Conservation (phyloP, 2,329 filamentous ascomycete species). For the Byssothecium circinans region DNA sequence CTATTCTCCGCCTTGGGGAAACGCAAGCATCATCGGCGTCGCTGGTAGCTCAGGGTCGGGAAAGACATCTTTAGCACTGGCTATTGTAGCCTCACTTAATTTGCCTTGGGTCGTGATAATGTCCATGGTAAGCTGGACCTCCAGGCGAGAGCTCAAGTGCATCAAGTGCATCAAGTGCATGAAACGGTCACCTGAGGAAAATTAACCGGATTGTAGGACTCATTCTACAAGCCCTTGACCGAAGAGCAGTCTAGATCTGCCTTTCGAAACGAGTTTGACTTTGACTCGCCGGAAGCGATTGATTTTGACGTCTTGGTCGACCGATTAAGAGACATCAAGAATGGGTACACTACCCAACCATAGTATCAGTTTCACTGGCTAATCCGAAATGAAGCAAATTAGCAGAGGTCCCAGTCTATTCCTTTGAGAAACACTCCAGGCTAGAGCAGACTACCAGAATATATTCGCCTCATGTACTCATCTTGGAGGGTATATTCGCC, state of each 20-base stretch:
- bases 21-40: slow-evolving; percentile 94
- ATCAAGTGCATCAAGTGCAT: too few relatives aligned
- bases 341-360: slow-evolving; percentile 65
- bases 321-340: slow-evolving; percentile 79
- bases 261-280: slow-evolving; percentile 91
- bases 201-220: slow-evolving; percentile 65
- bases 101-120: slow-evolving; percentile 97
- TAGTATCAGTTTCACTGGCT: slow-evolving; percentile 10
- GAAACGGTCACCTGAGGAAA: slow-evolving; percentile 27
- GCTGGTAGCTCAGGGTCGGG: slow-evolving; percentile 93
- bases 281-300: slow-evolving; percentile 90
- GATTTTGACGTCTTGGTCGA: slow-evolving; percentile 90
- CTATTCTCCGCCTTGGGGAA: slow-evolving; percentile 93
- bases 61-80: slow-evolving; percentile 90
- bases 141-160: too few relatives aligned
- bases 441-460: slow-evolving; percentile 79
- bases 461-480: slow-evolving; percentile 94
- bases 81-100: slow-evolving; percentile 86
- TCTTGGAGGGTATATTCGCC: slow-evolving; percentile 94
- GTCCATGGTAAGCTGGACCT: slow-evolving; percentile 70
- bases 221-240: slow-evolving; percentile 90
- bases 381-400: slow-evolving; percentile 62
- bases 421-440: slow-evolving; percentile 87
- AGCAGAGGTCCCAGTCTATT: slow-evolving; percentile 91
- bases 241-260: slow-evolving; percentile 77